phyloP scores from a whole-genome alignment of 176 grass and related monocot species.

The Metroxylon sagu region DNA sequence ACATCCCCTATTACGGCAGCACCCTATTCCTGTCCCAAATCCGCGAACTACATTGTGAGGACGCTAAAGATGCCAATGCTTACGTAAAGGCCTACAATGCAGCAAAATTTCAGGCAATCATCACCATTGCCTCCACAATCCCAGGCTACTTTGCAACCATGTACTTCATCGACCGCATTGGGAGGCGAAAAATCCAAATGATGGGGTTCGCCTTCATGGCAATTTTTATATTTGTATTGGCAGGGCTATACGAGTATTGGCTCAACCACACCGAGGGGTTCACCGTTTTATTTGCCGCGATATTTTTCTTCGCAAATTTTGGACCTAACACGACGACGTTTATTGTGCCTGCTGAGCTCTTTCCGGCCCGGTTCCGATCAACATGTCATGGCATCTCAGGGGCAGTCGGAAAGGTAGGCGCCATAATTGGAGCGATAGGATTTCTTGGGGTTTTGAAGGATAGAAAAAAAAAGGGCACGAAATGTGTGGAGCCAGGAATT shows the following conservation, averaged over 20 bases:
- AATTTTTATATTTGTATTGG: slow-evolving; percentile 43
- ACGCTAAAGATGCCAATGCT: slow-evolving; percentile 6
- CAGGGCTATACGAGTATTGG: slow-evolving; percentile 27
- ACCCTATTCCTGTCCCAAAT: slow-evolving; percentile 34
- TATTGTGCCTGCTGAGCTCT: slow-evolving; percentile 33
- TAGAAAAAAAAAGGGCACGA: too few species aligned
- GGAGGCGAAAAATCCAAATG: slow-evolving; percentile 29
- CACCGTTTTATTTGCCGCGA: slow-evolving; percentile 20
- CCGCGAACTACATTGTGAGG: slow-evolving; percentile 19
- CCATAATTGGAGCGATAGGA: slow-evolving; percentile 27
- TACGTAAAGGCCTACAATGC: slow-evolving; percentile 30
- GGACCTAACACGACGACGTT: slow-evolving; percentile 34
- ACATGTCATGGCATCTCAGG: slow-evolving; percentile 34
- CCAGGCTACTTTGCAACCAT: slow-evolving; percentile 35
- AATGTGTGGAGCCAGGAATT: slow-evolving; percentile 27
- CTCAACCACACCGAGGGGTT: slow-evolving; percentile 7
- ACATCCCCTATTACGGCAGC: slow-evolving; percentile 41
- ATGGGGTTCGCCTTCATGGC: slow-evolving; percentile 39
- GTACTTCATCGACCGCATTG: slow-evolving; percentile 35
- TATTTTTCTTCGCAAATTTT: slow-evolving; percentile 45
- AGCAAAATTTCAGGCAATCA: slow-evolving; percentile 37
- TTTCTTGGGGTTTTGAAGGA: slow-evolving; percentile 26
- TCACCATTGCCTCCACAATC: slow-evolving; percentile 28
- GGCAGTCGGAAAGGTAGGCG: slow-evolving; percentile 26
- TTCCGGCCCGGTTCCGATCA: slow-evolving; percentile 29